Evolutionary conservation across 352 stramenopile species (phyloP), one percentile per base, ranked within the genome.

Genomic region (Globisporangium uncinulatum): DNA sequence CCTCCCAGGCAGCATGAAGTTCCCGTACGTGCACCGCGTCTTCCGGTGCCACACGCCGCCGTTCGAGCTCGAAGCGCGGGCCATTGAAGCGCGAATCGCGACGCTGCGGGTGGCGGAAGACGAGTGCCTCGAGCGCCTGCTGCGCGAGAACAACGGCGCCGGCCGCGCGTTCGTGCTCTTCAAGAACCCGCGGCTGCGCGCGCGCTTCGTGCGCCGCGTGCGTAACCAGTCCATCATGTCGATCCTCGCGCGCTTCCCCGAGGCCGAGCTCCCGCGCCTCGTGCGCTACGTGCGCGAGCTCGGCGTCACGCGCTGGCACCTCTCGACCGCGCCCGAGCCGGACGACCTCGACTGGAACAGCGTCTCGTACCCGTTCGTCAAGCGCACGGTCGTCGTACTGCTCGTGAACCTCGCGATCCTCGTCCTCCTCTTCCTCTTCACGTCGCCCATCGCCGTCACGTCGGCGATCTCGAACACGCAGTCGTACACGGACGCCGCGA

Each of bases 341-440:
- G 84, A 94, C 49, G 84, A 94, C 50, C 76, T 94, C 46, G 84
- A 94, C 69, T 94, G 84, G 84, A 69, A 92, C 56, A 92, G 78
- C 59, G 81, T 94, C 19, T 89, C 79, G 51, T 89, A 86, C 58
- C 84, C 83, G 46, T 90, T 90, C 55, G 79, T 79, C 4, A 89
- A 92, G 69, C 79, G 84, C 24, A 91, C 82, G 46, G 60, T 79
- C 20, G 70, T 81, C 9, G 80, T 90, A 29, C 51, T 88, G 47
- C 52, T 90, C 45, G 76, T 94, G 32, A 92, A 94, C 61, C 61
- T 89, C 42, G 74, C 75, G 50, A 91, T 94, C 52, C 69, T 92
- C 5, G 62, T 76, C 31, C 66, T 94, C 54, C 71, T 94, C 8
- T 58, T 94, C 31, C 57, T 89, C 31, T 94, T 94, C 64, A 94